A percentile compares a stretch with the other conserved stretches of the same genome.
Conservation (phyloP, 148 eudicot genomes). For the Fagopyrum esculentum region DNA sequence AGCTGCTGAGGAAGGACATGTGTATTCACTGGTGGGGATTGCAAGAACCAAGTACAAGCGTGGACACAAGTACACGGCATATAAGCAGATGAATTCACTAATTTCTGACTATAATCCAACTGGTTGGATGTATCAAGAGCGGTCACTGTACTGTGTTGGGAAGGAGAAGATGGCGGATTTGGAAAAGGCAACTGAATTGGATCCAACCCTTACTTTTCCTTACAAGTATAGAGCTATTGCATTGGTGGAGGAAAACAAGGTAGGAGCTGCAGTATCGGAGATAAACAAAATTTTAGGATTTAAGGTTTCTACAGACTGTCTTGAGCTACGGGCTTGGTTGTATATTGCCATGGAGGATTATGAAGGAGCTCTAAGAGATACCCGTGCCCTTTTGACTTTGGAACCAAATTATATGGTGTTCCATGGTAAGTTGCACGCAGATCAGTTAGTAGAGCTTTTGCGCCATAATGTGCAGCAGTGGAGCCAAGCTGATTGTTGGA, state of each 20-base stretch:
- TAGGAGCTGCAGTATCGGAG: constrained; percentile 51
- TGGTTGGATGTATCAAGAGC: constrained; percentile 97
- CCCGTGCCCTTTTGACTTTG: constrained; percentile 59
- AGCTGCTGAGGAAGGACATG: constrained; percentile 62
- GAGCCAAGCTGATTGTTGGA: constrained; percentile 85
- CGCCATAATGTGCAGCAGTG: constrained; percentile 41
- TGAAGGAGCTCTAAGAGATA: constrained; percentile 70
- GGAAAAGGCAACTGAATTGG: constrained; percentile 53
- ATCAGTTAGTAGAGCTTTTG: constrained; percentile 53
- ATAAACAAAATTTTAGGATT: constrained; percentile 61
- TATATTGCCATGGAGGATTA: constrained; percentile 58
- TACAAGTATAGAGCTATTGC: constrained; percentile 67
- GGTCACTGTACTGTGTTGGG: constrained; percentile 64
- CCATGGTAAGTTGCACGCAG: constrained; percentile 59
- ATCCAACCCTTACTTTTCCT: constrained; percentile 72
- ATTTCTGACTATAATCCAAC: constrained; percentile 44
- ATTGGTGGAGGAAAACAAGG: constrained; percentile 40
- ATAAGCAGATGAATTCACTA: constrained; percentile 50
- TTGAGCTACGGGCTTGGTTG: constrained; percentile 81
- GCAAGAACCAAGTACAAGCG: constrained; percentile 72
- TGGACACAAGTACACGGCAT: constrained; percentile 70
- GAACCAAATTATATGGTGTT: constrained; percentile 66
- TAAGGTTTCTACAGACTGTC: constrained; percentile 74
- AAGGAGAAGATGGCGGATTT: constrained; percentile 59
- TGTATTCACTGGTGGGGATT: constrained; percentile 71